Conservation (phyloP, 805 yeast species). For the Saccharomyces kudriavzevii region DNA sequence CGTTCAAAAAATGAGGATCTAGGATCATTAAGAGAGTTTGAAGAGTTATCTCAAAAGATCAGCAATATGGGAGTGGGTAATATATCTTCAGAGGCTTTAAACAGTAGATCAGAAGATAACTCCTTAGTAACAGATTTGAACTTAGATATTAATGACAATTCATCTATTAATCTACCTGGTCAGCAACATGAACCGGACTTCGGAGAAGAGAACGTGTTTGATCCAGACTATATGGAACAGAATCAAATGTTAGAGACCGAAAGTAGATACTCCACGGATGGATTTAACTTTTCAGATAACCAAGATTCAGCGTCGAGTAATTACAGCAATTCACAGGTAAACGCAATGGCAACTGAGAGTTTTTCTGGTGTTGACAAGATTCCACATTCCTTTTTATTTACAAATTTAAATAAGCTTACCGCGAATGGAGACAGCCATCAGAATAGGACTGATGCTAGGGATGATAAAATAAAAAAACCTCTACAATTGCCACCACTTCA, state of each 20-base stretch:
- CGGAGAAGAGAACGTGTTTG: constrained; percentile 38
- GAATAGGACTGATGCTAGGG: background rate
- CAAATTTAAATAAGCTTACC: background rate
- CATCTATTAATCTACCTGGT: constrained; percentile 25
- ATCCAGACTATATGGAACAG: constrained; percentile 27
- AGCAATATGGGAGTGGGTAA: constrained; percentile 12
- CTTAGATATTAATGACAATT: constrained; percentile 1
- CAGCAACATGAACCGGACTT: constrained; percentile 53
- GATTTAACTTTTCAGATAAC: background rate
- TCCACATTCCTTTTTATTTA: background rate
- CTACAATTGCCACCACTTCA: background rate
- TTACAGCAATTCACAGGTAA: background rate
- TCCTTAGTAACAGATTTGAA: constrained; percentile 1
- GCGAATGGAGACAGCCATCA: background rate
- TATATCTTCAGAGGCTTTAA: background rate
- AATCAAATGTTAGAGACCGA: constrained; percentile 24
- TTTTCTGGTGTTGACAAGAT: background rate
- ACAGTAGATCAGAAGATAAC: background rate
- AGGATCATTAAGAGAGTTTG: constrained; percentile 8
- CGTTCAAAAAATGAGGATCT: constrained; percentile 4
- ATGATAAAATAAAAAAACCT: background rate
- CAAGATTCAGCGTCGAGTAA: constrained; percentile 2
- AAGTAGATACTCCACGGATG: constrained; percentile 21
- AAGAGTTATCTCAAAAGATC: constrained; percentile 17
- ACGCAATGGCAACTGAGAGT: background rate